Evolutionary conservation across 1,139 yeast species (phyloP), one percentile per base, ranked within the genome.

Genomic region (Sugiyamaella pinicola): DNA sequence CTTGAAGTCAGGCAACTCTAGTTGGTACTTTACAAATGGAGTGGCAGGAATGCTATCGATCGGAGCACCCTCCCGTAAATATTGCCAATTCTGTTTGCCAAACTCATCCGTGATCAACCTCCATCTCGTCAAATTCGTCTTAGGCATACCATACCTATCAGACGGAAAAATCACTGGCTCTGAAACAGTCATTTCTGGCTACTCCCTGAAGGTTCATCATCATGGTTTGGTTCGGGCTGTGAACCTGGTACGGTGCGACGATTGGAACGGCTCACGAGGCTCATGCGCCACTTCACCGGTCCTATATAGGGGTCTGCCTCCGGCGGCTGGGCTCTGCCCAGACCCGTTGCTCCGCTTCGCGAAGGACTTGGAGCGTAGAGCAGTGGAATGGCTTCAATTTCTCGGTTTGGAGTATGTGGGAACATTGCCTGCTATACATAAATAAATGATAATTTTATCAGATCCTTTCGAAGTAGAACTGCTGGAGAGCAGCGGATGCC

Each of bases 1-100:
- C 4, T 56, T 34, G 69, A 53, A 72, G 6, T 82, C 73, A 66
- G 87, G 84, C 62, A 84, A 78, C 6, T 81, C 84, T 62, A 77
- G 78, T 17, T 78, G 75, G 28, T 84, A 73, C 63, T 84, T 89
- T 12, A 82, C 78, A 58, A 67, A 71, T 22, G 62, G 60, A 13
- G 71, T 57, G 10, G 65, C 64, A n/a, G 53, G 52, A 9, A 37
- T 52, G 33, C 53, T 48, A 4, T 75, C 78, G 6, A 62, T 60
- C 1, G 58, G 57, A 8, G 72, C 64, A 6, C 73, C 76, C 33
- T 70, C 73, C 0, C 72, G 61, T 19, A 83, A 63, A 67, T 87
- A 93, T 33, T 80, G 83, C 99, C 99, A 93, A 49, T 79, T 77
- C 64, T 88, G 89, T 18, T 87, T 78, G 12, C 98, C 99, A 21